Conservation (phyloP, 2,329 filamentous ascomycete genomes). For the Trichophyton rubrum region DNA sequence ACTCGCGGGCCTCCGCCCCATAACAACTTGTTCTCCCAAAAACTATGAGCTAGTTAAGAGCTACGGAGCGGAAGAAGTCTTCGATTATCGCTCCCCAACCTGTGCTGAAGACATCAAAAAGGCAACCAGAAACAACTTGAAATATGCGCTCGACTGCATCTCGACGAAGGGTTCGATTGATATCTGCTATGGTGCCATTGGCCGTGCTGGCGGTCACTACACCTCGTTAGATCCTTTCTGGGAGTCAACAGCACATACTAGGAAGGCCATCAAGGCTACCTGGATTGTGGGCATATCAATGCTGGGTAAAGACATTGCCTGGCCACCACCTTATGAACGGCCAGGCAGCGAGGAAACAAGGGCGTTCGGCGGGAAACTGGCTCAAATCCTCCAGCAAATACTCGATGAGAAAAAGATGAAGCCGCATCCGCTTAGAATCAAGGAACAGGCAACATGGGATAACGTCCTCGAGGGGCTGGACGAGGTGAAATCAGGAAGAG, state of each 20-base stretch:
- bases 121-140: conserved; percentile 12
- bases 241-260: not conserved
- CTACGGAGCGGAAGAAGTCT: conserved; percentile 25
- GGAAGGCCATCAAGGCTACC: conserved; percentile 9
- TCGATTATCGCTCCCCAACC: conserved; percentile 17
- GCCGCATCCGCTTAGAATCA: conserved; percentile 4
- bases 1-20: conserved; percentile 22
- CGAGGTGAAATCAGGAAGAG: not conserved
- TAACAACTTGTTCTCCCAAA: conserved; percentile 25
- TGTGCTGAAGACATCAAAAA: conserved; percentile 13
- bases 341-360: conserved; percentile 6
- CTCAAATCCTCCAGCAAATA: conserved; percentile 1
- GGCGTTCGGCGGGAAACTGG: not conserved
- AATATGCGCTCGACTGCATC: conserved; percentile 13
- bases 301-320: conserved; percentile 11
- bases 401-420: conserved; percentile 4
- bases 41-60: conserved; percentile 25
- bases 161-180: conserved; percentile 9
- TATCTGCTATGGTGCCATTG: conserved; percentile 17
- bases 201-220: conserved; percentile 16
- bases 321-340: conserved; percentile 7
- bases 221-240: conserved; percentile 13
- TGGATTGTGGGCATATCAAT: conserved; percentile 14
- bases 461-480: not conserved
- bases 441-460: not conserved